Base-by-base conservation (phyloP, 306 rosid species). In the Medicago lupulina region DNA sequence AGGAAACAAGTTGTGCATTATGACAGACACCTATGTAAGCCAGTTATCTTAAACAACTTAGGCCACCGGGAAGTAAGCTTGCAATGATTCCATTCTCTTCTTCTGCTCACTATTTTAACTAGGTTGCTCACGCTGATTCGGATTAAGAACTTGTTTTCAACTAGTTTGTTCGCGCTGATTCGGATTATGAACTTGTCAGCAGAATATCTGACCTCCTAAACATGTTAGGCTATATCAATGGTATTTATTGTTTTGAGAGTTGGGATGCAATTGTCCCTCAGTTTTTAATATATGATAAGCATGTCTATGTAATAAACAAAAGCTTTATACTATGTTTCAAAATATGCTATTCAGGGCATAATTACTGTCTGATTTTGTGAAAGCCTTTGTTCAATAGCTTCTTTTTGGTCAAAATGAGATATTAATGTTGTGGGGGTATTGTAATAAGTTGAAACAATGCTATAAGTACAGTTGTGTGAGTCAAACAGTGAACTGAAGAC, bases 251-350 rank as follows among this genome's bases (percentile, higher is more conserved):
- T 23, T 59, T 59, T 23, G 36, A 5, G 25, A 36, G 47, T n/a
- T 58, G 62, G 73, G 76, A 73, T 65, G 36, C 68, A 73, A 40
- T 50, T 41, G 80, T 51, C 80, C 84, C 67, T 76, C 15, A 8
- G 65, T 58, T 74, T 49, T 76, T 41, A 40, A 49, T 58, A 44
- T 72, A 43, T 54, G 15, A 21, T 11, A 25, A 63, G 21, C 44
- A 55, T 47, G 21, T 19, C 15, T 25, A 51, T 75, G 75, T 12
- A 80, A 79, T 61, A 46, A 76, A 61, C 82, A 61, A 40, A 66
- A 23, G 60, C 47, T 70, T 67, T 23, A 4, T n/a, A 34, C 38
- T 34, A 41, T 43, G 73, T n/a, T 9, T 59, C 76, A 60, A 71
- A 75, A 53, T 53, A 53, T 49, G 55, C 0, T 34, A 34, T 34